These are phyloP conservation scores for Russula sp. DNA, from an alignment of 768 basidiomycete genomes.

Conservation along the genomic window DNA sequence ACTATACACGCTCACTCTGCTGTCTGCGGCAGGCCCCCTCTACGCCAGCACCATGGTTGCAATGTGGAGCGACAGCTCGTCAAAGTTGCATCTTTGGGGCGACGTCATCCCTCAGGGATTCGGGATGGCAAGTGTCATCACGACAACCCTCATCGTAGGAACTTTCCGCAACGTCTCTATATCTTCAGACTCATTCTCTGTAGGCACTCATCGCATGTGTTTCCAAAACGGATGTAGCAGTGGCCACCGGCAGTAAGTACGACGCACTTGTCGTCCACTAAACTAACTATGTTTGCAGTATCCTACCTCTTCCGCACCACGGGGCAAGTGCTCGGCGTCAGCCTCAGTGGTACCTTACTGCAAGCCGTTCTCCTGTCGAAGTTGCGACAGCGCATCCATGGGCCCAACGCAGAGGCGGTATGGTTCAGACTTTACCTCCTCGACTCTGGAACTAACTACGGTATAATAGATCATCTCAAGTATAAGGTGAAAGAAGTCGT, in stretches of 20 bases:
- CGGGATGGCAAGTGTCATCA: conserved; percentile 79
- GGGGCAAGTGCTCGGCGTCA: conserved; percentile 94
- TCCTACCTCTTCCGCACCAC: conserved; percentile 92
- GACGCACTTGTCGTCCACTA: background rate
- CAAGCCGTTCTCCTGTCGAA: conserved; percentile 72
- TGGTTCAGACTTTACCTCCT: conserved; percentile 29
- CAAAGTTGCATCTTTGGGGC: conserved; percentile 61
- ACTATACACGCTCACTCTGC: conserved; percentile 68
- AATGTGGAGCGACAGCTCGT: conserved; percentile 60
- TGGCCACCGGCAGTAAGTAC: conserved; percentile 82
- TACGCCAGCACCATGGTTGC: conserved; percentile 55
- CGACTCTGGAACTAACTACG: conserved; percentile 11
- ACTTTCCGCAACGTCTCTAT: background rate
- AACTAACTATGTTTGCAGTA: conserved; percentile 42
- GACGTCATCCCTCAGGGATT: conserved; percentile 79
- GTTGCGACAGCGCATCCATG: conserved; percentile 68
- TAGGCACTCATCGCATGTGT: conserved; percentile 88
- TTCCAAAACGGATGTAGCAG: conserved; percentile 72
- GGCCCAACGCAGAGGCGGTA: conserved; percentile 67
- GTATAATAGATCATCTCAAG: conserved; percentile 58
- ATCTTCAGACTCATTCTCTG: conserved; percentile 8
- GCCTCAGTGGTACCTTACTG: conserved; percentile 75
- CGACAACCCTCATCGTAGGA: conserved; percentile 78
- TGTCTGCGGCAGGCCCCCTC: conserved; percentile 55
- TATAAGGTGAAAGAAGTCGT: conserved; percentile 45